Evolutionary conservation across 2,329 filamentous ascomycete genomes (phyloP).

Genomic region (Penicillium frequentans): DNA sequence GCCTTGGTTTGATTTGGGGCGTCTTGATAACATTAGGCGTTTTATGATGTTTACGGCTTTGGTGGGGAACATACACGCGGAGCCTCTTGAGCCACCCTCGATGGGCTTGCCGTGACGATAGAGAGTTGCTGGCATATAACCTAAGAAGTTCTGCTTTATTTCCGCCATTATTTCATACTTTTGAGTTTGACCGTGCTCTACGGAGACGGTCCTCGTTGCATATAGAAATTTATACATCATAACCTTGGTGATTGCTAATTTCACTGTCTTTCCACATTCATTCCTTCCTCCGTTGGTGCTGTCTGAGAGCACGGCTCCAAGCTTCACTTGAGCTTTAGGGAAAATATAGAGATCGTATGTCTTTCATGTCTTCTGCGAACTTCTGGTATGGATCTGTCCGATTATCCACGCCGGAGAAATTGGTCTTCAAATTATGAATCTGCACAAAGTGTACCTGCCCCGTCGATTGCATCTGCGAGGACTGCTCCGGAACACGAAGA

Average conservation of each 20-base stretch:
- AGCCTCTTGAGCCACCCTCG: conserved; percentile 9
- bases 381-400: conserved; percentile 3
- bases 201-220: conserved; percentile 18
- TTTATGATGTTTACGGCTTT: conserved; percentile 18
- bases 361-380: background rate
- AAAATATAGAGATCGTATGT: background rate
- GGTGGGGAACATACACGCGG: conserved; percentile 14
- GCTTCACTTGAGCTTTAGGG: background rate
- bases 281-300: background rate
- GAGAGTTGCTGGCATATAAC: conserved; percentile 16
- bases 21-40: conserved; percentile 19
- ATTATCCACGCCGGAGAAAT: conserved; percentile 6
- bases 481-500: conserved; percentile 1
- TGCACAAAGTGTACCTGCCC: background rate
- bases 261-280: background rate
- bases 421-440: conserved; percentile 8
- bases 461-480: background rate
- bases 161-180: conserved; percentile 12
- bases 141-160: conserved; percentile 7
- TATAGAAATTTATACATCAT: conserved; percentile 26
- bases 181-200: conserved; percentile 18
- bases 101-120: conserved; percentile 10
- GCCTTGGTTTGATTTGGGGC: conserved; percentile 18
- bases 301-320: background rate
- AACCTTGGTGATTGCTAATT: conserved; percentile 4